These are phyloP conservation scores for Camillea tinctor DNA, from an alignment of 2,329 filamentous ascomycete species.

Conservation along the genomic window DNA sequence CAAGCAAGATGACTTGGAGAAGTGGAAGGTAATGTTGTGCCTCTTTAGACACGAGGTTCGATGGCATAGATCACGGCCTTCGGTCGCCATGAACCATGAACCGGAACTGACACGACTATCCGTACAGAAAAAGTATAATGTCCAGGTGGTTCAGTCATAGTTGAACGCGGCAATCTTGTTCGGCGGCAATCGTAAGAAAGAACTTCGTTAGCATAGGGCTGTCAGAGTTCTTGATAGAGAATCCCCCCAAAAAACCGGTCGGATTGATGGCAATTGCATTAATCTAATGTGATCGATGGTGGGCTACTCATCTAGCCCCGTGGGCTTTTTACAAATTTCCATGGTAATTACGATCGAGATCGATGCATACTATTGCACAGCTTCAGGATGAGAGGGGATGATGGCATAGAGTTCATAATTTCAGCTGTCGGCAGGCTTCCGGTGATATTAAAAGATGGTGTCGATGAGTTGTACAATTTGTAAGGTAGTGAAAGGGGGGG, in stretches of 20 bases:
- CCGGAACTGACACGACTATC: slow-evolving; percentile 19
- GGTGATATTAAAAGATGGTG: slow-evolving; percentile 32
- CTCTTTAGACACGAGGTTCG: slow-evolving; percentile 6
- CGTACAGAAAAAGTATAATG: slow-evolving; percentile 80
- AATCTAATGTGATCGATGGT: background rate
- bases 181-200: slow-evolving; percentile 9
- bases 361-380: slow-evolving; percentile 19
- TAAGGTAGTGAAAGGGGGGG: slow-evolving; percentile 20
- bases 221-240: slow-evolving; percentile 10
- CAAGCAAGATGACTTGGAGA: slow-evolving; percentile 93
- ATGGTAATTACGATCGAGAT: slow-evolving; percentile 24
- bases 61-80: slow-evolving; percentile 12
- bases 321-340: slow-evolving; percentile 7
- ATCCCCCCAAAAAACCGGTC: slow-evolving; percentile 6
- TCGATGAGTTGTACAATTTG: slow-evolving; percentile 50
- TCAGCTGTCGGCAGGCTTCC: slow-evolving; percentile 23
- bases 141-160: slow-evolving; percentile 80
- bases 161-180: slow-evolving; percentile 5
- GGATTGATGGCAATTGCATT: slow-evolving; percentile 13
- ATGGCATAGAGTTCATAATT: slow-evolving; percentile 27
- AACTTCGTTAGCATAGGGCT: slow-evolving; percentile 5
- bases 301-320: slow-evolving; percentile 11
- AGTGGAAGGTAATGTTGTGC: slow-evolving; percentile 79
- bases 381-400: slow-evolving; percentile 21
- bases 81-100: slow-evolving; percentile 4